Evolutionary conservation across 2,329 filamentous ascomycete species (phyloP).

Genomic region (Penicillium sp.): DNA sequence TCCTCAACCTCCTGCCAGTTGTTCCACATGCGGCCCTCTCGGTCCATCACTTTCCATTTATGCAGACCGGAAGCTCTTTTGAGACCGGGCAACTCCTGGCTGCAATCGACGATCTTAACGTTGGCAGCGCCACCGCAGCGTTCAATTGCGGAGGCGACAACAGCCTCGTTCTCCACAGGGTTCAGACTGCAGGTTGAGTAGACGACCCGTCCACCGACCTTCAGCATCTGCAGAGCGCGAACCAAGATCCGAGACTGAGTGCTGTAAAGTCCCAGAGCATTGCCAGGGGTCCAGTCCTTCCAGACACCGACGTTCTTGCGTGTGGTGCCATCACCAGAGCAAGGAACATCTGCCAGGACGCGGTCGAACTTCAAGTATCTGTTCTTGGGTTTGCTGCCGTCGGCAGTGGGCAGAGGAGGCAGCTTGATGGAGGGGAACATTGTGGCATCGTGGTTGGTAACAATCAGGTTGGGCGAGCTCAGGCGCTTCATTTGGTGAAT

Average conservation of each 20-base stretch:
- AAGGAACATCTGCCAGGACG: slow-evolving; percentile 93
- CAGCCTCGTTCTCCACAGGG: slow-evolving; percentile 93
- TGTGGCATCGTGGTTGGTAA: slow-evolving; percentile 96
- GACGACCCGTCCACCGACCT: slow-evolving; percentile 88
- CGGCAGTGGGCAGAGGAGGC: slow-evolving; percentile 55
- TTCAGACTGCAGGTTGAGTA: slow-evolving; percentile 99
- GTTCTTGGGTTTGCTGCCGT: slow-evolving; percentile 54
- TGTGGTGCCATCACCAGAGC: slow-evolving; percentile 89
- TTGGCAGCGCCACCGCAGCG: slow-evolving; percentile 80
- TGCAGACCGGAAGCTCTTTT: slow-evolving; percentile 74
- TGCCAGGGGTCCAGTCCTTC: slow-evolving; percentile 90
- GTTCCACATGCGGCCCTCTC: slow-evolving; percentile 72
- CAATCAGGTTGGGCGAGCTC: slow-evolving; percentile 92
- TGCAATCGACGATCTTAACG: slow-evolving; percentile 81
- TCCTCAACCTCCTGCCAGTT: slow-evolving; percentile 79
- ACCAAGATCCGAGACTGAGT: slow-evolving; percentile 89
- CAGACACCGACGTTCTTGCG: slow-evolving; percentile 93
- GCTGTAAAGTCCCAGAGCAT: slow-evolving; percentile 78
- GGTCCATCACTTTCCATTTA: slow-evolving; percentile 89
- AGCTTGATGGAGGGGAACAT: slow-evolving; percentile 90
- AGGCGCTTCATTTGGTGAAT: slow-evolving; percentile 97
- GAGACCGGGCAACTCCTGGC: slow-evolving; percentile 70
- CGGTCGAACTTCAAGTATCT: slow-evolving; percentile 94
- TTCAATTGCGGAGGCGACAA: slow-evolving; percentile 82
- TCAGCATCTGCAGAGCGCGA: slow-evolving; percentile 90